Evolutionary conservation across 306 rosid species (phyloP).

Genomic region (Quercus engelmannii): DNA sequence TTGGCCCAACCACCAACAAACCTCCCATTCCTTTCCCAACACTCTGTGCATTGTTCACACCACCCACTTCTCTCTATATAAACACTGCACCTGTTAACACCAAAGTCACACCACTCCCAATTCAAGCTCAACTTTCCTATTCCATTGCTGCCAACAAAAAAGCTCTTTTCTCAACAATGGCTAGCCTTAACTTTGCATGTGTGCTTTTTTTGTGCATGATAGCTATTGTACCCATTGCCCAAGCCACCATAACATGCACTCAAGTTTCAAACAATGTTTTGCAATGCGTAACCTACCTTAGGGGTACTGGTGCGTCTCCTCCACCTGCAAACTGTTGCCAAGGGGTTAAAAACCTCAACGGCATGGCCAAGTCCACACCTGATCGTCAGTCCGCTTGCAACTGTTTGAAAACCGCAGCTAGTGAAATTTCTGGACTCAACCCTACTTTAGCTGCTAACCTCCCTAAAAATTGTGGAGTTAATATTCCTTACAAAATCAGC

Average conservation of each 20-base stretch:
- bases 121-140: too few species aligned
- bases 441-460: slow-evolving; percentile 5
- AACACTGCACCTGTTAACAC: too few species aligned
- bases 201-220: slow-evolving; percentile 30
- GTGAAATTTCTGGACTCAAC: neutral
- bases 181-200: slow-evolving; percentile 19
- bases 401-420: slow-evolving; percentile 41
- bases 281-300: slow-evolving; percentile 19
- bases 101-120: too few species aligned
- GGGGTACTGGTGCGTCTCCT: neutral
- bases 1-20: too few species aligned
- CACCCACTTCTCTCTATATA: too few species aligned
- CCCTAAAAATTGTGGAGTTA: slow-evolving; percentile 39
- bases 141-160: too few species aligned
- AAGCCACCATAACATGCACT: slow-evolving; percentile 38
- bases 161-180: slow-evolving; percentile 21
- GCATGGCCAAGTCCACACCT: slow-evolving; percentile 11
- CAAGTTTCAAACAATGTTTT: neutral
- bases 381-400: slow-evolving; percentile 35
- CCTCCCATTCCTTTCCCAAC: too few species aligned
- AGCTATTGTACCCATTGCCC: slow-evolving; percentile 32
- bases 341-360: slow-evolving; percentile 15
- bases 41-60: too few species aligned
- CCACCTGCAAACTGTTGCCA: neutral
- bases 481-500: slow-evolving; percentile 69